Conservation (phyloP, 2,329 filamentous ascomycete species). For the Cytospora piceicola region DNA sequence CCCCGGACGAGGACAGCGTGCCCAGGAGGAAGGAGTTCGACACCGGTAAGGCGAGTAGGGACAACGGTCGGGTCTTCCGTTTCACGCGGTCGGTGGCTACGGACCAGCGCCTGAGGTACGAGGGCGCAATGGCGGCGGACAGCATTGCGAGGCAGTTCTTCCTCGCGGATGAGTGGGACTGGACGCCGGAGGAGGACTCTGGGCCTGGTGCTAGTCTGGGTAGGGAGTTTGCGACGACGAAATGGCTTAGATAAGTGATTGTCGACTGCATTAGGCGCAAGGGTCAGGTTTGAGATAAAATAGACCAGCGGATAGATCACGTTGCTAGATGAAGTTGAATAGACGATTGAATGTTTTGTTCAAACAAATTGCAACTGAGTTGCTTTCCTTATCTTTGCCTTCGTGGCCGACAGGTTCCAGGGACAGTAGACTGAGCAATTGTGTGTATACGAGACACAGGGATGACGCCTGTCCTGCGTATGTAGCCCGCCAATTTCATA, state of each 20-base stretch:
- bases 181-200: conserved; percentile 54
- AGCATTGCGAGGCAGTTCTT: conserved; percentile 58
- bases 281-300: not conserved
- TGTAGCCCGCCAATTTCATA: not conserved
- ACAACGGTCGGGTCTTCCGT: conserved; percentile 43
- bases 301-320: not conserved
- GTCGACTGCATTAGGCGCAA: not conserved
- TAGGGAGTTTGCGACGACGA: conserved; percentile 20
- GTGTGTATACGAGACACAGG: conserved; percentile 12
- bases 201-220: conserved; percentile 10
- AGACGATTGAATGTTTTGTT: not conserved
- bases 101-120: conserved; percentile 54
- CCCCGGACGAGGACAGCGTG: conserved; percentile 28
- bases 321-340: not conserved
- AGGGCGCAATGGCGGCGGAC: conserved; percentile 54
- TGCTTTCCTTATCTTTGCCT: not conserved
- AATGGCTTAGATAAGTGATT: conserved; percentile 20
- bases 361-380: not conserved
- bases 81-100: conserved; percentile 56
- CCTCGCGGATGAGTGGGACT: conserved; percentile 61
- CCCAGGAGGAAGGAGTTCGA: conserved; percentile 25
- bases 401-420: not conserved
- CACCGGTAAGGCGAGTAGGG: not conserved
- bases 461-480: conserved; percentile 11
- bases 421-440: not conserved